Evolutionary conservation across 2,329 filamentous ascomycete species (phyloP), one percentile per base, ranked within the genome.

Genomic region (Chaetoscypha palmicola): DNA sequence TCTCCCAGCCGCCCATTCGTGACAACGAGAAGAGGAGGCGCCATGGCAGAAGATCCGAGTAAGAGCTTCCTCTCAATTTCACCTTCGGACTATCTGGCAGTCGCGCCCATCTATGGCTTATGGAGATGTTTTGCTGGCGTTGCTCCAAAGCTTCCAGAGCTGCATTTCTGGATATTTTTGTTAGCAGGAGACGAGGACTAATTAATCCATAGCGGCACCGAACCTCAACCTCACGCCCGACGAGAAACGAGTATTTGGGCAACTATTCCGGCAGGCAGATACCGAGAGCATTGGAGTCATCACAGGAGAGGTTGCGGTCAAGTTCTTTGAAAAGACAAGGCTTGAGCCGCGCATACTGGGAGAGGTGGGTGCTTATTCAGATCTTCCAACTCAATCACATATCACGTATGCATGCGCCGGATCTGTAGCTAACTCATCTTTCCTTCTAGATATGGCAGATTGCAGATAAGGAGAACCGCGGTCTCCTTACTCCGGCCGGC

Each of bases 321-420:
- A 89, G 64, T 97, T 98, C 72, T 98, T 98, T 63, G 90, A 97
- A 67, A 92, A 92, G 73, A 97, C 92, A 35, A 83, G 86, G 56
- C 74, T 98, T 38, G 81, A 91, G 49, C 87, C 90, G 42, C 81
- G 86, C 50, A 75, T 92, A 38, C 74, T 98, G 47, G 92, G 91
- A 66, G 83, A 94, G 78, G 86, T 91, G 41, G 14, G 53, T 43
- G n/a, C n/a, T n/a, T n/a, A n/a, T n/a, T n/a, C n/a, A n/a, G n/a
- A n/a, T n/a, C n/a, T n/a, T n/a, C n/a, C n/a, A n/a, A n/a, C n/a
- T n/a, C n/a, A n/a, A n/a, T n/a, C n/a, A n/a, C n/a, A n/a, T n/a
- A n/a, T n/a, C n/a, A n/a, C n/a, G n/a, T n/a, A n/a, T n/a, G n/a
- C n/a, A n/a, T n/a, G n/a, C n/a, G n/a, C n/a, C n/a, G n/a, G n/a